Evolutionary conservation across 257 asterid species (phyloP), one percentile per base, ranked within the genome.

Genomic region (Solanum appendiculatum): DNA sequence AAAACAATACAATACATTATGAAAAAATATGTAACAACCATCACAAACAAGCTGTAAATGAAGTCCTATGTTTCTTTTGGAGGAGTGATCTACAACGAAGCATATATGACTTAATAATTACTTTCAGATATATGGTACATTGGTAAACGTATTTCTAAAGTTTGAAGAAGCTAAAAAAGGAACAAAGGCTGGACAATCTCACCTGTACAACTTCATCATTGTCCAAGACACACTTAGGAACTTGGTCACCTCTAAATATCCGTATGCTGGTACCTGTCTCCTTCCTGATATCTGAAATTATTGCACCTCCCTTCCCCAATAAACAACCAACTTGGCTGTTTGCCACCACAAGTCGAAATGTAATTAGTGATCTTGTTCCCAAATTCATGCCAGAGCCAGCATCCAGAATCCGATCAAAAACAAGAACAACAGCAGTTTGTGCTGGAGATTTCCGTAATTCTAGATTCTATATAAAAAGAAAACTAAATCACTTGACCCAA

Each of bases 271-370:
- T 89, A 90, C 94, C 87, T 85, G 96, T 93, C 89, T 87, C 86
- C 93, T 93, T 94, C 89, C 98, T 93, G 92, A 93, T 94, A 92
- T 92, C 94, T 31, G 95, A 89, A 87, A 95, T 91, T 86, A 93
- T 91, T 60, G 94, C 40, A 18, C 98, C 98, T 81, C 96, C 96
- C 91, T 92, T 93, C 58, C 98, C 98, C 92, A 95, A 88, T 90
- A 95, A 91, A 87, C 97, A 94, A 85, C 98, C 98, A 86, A 92
- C 96, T 89, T 93, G 94, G 87, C 90, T 90, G 15, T 90, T 15
- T 88, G 92, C 92, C 37, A 93, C 93, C 73, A 92, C 84, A 87
- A 95, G 87, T 86, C 94, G 92, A 60, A 96, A 94, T 25, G 91
- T 77, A 74, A 94, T 88, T 83, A 74, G 86, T 39, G 89, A 33